Evolutionary conservation across 805 yeast genomes (phyloP), one percentile per base, ranked within the genome.

Genomic region (Starmerella lactis-condensi): DNA sequence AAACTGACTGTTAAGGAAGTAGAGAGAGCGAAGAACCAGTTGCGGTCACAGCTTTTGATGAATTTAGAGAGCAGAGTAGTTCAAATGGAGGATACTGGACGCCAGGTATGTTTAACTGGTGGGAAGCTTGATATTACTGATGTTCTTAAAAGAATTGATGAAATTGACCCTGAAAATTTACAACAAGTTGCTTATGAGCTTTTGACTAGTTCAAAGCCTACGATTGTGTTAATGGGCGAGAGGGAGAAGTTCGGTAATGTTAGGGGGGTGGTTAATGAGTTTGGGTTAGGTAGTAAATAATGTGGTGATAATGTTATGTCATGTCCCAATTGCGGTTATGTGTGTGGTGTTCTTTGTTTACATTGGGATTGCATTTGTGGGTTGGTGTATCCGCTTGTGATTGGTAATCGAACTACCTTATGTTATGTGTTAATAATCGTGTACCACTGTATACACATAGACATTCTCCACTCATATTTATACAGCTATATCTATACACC

Each of bases 41-140:
- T 89, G 37, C 71, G 78, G 26, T 72, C 89, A 3, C 75, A 93
- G 6, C 59, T 89, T 36, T 62, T 85, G 51, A 85, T 85, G 93
- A 85, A 83, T 47, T 64, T 83, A 28, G 98, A 89, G 53, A 73
- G 89, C 41, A 81, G 77, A 50, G 65, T 85, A 62, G 91, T 91
- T n/a, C 83, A 79, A 48, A 60, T 89, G 34, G 98, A 89, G 55
- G 98, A 89, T 47, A 62, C 83, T 56, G 96, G 96, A 10, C 70
- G 96, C 53, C 98, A 89, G 53, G 70, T 89, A 17, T 93, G 78
- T 53, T 69, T 78, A 28, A 81, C 76, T 49, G 79, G 81, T 26
- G 66, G 65, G 41, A 68, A 76, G 41, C 66, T 83, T 6, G 69
- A 77, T 10, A 73, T 81, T 6, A 57, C 61, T 21, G 93, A 82